Base-by-base conservation (phyloP, 768 basidiomycete species). In the Lepiota venenata region DNA sequence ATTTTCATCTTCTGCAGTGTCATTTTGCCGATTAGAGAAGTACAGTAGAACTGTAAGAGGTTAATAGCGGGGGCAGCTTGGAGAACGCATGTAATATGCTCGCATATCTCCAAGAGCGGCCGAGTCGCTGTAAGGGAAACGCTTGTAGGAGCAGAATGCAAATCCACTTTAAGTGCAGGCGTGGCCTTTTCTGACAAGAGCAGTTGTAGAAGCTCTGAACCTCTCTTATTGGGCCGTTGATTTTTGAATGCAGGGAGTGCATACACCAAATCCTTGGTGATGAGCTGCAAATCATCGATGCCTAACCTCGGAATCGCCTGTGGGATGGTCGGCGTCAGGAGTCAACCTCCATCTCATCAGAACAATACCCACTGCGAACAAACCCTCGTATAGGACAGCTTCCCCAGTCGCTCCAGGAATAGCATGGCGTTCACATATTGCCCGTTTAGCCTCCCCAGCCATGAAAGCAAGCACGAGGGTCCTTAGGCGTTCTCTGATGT, bases 401-500 rank as follows among this genome's bases (percentile, higher is more conserved):
- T 86, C 83, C 1, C 76, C 74, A 15, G 71, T 69, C 51, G 71
- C 77, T 16, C 70, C 75, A 22, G 73, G 71, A 27, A 68, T 64
- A 6, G 76, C 74, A 63, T 79, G 69, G 35, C 73, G 71, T 54
- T 76, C 68, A 47, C 53, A 48, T 35, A 84, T 75, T 6, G 71
- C 69, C 18, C 63, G 63, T 58, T 73, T 77, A 14, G 81, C 81
- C 54, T 83, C 79, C 32, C 69, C 75, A 15, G 75, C 72, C 52
- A 88, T 66, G 67, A 87, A 88, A 4, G 72, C 70, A 49, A 87
- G 60, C 16, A 88, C 87, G 20, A 87, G 72, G 1, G 73, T 71
- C 54, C 84, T 76, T 18, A 88, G 66, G 29, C 76, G 76, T 58
- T 82, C 79, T 45, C 85, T 76, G 43, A 81, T 81, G 15, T 64